A percentile compares a stretch with the other conserved stretches of the same genome.
Conservation (phyloP, 1,284 basidiomycete genomes). For the Irpex lacteus region DNA sequence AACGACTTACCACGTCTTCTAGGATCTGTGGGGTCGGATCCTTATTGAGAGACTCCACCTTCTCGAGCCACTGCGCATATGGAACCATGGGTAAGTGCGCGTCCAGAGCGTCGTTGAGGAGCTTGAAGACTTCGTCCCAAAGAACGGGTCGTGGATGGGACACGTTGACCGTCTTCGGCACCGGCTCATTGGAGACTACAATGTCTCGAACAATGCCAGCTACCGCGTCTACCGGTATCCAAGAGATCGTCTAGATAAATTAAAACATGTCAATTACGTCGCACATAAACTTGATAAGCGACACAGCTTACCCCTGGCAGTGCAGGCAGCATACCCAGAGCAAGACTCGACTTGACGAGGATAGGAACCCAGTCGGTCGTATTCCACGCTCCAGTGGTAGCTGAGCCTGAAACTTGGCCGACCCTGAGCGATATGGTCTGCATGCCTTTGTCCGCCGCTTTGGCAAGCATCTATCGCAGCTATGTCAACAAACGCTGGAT, state of each 20-base stretch:
- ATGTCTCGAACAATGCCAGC: conserved; percentile 13
- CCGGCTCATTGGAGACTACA: neutral
- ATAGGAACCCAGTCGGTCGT: conserved; percentile 17
- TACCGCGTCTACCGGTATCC: conserved; percentile 19
- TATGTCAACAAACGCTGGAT: neutral
- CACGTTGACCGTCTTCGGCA: conserved; percentile 15
- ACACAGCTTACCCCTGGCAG: conserved; percentile 18
- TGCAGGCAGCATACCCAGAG: conserved; percentile 5
- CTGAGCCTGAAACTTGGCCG: conserved; percentile 17
- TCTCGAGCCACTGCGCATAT: conserved; percentile 1
- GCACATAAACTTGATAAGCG: neutral
- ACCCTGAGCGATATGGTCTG: conserved; percentile 9
- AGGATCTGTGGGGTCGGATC: neutral
- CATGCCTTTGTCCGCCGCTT: conserved; percentile 8
- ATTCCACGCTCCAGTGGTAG: conserved; percentile 15
- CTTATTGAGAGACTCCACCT: neutral
- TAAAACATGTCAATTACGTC: neutral
- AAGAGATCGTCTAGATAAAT: conserved; percentile 15
- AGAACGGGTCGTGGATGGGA: conserved; percentile 13
- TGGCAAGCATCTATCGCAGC: neutral
- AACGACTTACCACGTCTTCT: neutral
- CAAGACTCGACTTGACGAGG: conserved; percentile 17
- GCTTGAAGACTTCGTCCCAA: conserved; percentile 5
- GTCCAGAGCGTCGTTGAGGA: conserved; percentile 1
- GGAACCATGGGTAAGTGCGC: neutral